phyloP scores from a whole-genome alignment of 2,329 filamentous ascomycete species.

The Sodiomyces alkalinus region DNA sequence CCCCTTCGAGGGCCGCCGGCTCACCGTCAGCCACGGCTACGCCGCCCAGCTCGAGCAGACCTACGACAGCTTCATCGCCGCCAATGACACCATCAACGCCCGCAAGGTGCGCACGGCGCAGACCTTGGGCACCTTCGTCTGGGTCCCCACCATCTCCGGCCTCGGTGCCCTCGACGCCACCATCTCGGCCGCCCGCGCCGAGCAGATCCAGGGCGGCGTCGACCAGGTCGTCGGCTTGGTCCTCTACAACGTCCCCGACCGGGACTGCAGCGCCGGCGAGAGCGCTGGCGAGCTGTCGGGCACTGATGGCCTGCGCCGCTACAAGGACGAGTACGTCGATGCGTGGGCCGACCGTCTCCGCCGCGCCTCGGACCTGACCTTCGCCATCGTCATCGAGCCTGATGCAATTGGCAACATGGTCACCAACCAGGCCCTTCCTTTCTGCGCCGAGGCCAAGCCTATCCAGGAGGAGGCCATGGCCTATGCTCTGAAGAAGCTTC shows the following conservation, averaged over 20 bases:
- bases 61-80: slow-evolving; percentile 16
- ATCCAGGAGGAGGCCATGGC: slow-evolving; percentile 24
- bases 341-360: slow-evolving; percentile 16
- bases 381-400: slow-evolving; percentile 26
- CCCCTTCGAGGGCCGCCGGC: slow-evolving; percentile 28
- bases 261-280: slow-evolving; percentile 25
- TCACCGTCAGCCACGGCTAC: slow-evolving; percentile 27
- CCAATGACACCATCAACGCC: slow-evolving; percentile 19
- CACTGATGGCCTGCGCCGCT: slow-evolving; percentile 18
- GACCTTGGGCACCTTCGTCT: slow-evolving; percentile 21
- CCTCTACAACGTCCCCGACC: slow-evolving; percentile 25
- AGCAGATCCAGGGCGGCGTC: slow-evolving; percentile 15
- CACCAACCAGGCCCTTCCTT: slow-evolving; percentile 19
- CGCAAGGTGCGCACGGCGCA: slow-evolving; percentile 18
- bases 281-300: slow-evolving; percentile 20
- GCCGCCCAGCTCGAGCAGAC: slow-evolving; percentile 21
- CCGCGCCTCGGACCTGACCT: slow-evolving; percentile 18
- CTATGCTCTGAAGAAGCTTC: slow-evolving; percentile 22
- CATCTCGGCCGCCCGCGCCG: slow-evolving; percentile 15
- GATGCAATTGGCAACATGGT: slow-evolving; percentile 24
- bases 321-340: slow-evolving; percentile 22
- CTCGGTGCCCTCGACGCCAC: slow-evolving; percentile 20
- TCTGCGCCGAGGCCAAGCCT: slow-evolving; percentile 18
- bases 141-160: slow-evolving; percentile 19
- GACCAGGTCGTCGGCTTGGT: slow-evolving; percentile 24